phyloP scores from a whole-genome alignment of 805 yeast species.

The Metschnikowia anglica region DNA sequence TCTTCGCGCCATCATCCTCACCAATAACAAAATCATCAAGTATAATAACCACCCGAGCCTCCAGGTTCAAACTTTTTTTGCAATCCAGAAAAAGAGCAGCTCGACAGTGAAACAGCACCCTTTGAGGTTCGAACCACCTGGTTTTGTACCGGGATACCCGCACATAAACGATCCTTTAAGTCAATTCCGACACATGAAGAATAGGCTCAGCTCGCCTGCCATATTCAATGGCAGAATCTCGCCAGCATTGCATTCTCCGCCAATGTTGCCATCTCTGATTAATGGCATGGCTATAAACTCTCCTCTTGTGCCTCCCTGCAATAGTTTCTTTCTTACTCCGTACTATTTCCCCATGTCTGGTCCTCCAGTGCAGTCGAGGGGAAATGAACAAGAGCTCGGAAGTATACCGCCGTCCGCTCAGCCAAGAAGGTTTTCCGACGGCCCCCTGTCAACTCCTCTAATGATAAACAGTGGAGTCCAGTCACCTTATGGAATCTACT shows the following conservation, averaged over 20 bases:
- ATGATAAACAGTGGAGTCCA: background rate
- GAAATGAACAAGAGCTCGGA: background rate
- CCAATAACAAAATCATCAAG: constrained; percentile 45
- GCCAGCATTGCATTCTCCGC: too few species aligned
- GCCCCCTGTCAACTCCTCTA: background rate
- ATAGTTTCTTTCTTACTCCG: too few species aligned
- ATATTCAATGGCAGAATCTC: too few species aligned
- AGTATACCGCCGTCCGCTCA: background rate
- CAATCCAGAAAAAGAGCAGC: constrained; percentile 33
- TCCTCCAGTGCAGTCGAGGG: background rate
- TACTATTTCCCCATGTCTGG: background rate
- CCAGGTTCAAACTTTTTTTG: constrained; percentile 40
- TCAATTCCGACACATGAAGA: too few species aligned
- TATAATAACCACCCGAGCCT: constrained; percentile 18
- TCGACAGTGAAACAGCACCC: background rate
- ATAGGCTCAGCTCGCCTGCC: too few species aligned
- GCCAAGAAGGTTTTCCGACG: background rate
- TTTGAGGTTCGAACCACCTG: background rate
- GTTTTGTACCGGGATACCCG: background rate
- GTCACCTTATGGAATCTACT: background rate
- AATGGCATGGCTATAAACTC: too few species aligned
- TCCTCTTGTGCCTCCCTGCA: too few species aligned
- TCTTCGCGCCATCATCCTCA: constrained; percentile 54
- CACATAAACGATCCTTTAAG: too few species aligned
- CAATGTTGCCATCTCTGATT: too few species aligned